Evolutionary conservation across 495 filamentous ascomycete species (phyloP), one percentile per base, ranked within the genome.

Genomic region (Aspergillus avenaceus): DNA sequence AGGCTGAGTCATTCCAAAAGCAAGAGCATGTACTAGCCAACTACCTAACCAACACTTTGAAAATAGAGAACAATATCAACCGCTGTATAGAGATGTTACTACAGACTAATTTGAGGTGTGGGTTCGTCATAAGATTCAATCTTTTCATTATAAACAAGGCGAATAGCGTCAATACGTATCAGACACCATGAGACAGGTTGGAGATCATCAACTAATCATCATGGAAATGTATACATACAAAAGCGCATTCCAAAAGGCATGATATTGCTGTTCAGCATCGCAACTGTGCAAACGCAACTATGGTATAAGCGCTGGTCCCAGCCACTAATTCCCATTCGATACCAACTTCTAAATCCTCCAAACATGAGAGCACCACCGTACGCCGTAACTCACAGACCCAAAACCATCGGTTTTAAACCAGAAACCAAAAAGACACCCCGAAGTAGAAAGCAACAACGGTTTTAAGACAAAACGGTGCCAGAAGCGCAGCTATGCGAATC

Each of bases 141-240:
- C n/a, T n/a, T n/a, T n/a, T n/a, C n/a, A n/a, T n/a, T n/a, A n/a
- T n/a, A n/a, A n/a, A n/a, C n/a, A n/a, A n/a, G n/a, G n/a, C n/a
- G n/a, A n/a, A n/a, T n/a, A n/a, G n/a, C n/a, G n/a, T n/a, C n/a
- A n/a, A n/a, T n/a, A n/a, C n/a, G n/a, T n/a, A n/a, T n/a, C n/a
- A n/a, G n/a, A n/a, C n/a, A n/a, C n/a, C n/a, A n/a, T n/a, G n/a
- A n/a, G n/a, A n/a, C n/a, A n/a, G n/a, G n/a, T 36, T 42, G 41
- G 43, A 38, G 21, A 28, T 58, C 54, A 50, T 57, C 46, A 57
- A 53, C 45, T 42, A 54, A 55, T 49, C 53, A 51, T 60, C 60
- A 63, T 63, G 43, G 58, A 52, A 58, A 60, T 52, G 28, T 63
- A 56, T 58, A 55, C 49, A 49, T 55, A 57, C 56, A 59, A 14